Percentiles rank a stretch among this genome's conserved stretches.
phyloP scores from a whole-genome alignment of 345 rosid species.

The Firmiana major region DNA sequence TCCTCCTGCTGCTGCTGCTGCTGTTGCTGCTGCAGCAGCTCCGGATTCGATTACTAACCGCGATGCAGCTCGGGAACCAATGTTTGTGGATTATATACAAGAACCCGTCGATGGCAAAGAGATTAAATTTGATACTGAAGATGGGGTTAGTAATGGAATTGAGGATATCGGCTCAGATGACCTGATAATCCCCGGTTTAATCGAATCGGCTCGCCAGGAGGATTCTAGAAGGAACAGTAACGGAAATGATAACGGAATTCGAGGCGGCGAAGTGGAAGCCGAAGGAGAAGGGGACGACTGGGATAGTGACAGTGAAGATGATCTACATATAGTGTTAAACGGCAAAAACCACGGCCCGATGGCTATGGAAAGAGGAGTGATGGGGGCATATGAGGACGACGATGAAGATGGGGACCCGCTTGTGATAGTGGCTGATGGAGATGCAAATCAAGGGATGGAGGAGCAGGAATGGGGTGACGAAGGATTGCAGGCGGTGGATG shows the following conservation, averaged over 20 bases:
- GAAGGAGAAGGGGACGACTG: constrained; percentile 53
- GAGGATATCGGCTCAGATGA: constrained; percentile 24
- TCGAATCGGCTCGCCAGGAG: constrained; percentile 17
- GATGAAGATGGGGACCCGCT: constrained; percentile 72
- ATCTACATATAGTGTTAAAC: constrained; percentile 88
- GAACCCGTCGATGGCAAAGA: constrained; percentile 26
- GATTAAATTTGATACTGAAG: constrained; percentile 81
- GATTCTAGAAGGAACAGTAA: constrained; percentile 10
- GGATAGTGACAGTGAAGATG: constrained; percentile 99
- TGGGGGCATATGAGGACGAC: constrained; percentile 54
- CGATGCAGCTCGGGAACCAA: constrained; percentile 33
- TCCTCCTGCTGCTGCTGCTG: neutral
- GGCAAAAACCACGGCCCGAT: constrained; percentile 53
- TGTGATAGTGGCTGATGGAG: constrained; percentile 70
- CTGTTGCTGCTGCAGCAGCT: neutral
- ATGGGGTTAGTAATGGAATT: constrained; percentile 39
- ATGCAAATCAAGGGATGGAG: constrained; percentile 48
- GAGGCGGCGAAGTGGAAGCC: constrained; percentile 11
- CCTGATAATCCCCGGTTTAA: constrained; percentile 61
- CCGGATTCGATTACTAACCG: constrained; percentile 10
- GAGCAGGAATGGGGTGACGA: constrained; percentile 81
- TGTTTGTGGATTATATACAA: constrained; percentile 38
- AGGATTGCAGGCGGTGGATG: constrained; percentile 37
- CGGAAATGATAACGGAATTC: constrained; percentile 16
- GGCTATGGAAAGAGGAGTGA: constrained; percentile 43